Conservation (phyloP, 805 yeast genomes). For the Ogataea methanolica region DNA sequence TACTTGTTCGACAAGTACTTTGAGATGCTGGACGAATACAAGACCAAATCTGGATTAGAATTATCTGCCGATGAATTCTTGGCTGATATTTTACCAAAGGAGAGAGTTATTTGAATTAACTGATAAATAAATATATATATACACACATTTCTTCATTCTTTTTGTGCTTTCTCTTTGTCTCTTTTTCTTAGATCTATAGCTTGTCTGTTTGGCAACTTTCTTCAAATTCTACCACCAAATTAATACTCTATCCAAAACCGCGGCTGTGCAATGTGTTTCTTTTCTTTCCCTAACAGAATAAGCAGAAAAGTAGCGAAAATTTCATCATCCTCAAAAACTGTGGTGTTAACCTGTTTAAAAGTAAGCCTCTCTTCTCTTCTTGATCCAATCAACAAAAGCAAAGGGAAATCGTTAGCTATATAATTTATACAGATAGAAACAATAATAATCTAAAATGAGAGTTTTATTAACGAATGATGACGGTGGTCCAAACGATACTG, state of each 20-base stretch:
- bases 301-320: no score
- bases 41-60: conserved; percentile 36
- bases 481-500: conserved; percentile 79
- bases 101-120: conserved; percentile 46
- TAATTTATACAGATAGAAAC: no score
- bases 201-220: no score
- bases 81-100: conserved; percentile 61
- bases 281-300: no score
- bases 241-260: no score
- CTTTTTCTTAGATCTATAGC: background rate
- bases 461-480: conserved; percentile 73
- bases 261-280: no score
- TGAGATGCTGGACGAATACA: conserved; percentile 58
- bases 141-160: background rate
- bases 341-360: no score
- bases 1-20: conserved; percentile 90
- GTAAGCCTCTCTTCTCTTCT: background rate
- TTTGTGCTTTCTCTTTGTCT: background rate
- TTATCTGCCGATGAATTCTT: conserved; percentile 42
- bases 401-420: background rate
- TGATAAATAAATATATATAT: background rate
- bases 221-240: no score
- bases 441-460: background rate
- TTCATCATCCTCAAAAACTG: no score
- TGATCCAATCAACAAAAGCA: background rate